These are phyloP conservation scores for Scheffersomyces illinoinensis DNA, from an alignment of 1,139 yeast species.

Conservation along the genomic window DNA sequence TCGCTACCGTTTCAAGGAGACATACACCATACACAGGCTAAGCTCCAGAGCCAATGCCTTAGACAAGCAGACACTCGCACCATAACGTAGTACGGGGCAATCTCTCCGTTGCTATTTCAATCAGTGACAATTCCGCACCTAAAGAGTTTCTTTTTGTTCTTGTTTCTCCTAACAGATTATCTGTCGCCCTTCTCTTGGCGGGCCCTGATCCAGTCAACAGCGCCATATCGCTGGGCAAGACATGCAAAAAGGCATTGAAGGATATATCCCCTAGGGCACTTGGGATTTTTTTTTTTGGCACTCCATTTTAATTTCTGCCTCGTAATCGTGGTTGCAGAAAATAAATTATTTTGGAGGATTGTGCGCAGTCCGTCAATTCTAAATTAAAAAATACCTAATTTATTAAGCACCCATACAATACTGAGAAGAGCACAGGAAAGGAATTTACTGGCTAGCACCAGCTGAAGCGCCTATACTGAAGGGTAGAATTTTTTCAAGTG, in stretches of 20 bases:
- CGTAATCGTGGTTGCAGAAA: not conserved
- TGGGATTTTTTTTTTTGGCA: not conserved
- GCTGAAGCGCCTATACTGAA: not conserved
- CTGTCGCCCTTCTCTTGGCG: not conserved
- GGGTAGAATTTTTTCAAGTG: not conserved
- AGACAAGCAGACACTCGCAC: not conserved
- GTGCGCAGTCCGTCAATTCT: not conserved
- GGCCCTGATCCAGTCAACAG: not conserved
- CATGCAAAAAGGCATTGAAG: not conserved
- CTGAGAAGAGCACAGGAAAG: not conserved
- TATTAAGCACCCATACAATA: not conserved
- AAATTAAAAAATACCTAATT: not conserved
- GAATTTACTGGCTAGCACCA: not conserved
- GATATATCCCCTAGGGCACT: not conserved
- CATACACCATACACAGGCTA: not conserved
- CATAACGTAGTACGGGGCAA: not conserved
- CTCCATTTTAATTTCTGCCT: not conserved
- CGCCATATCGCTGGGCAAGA: not conserved
- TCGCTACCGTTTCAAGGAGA: not conserved
- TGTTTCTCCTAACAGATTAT: not conserved
- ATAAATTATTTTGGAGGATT: not conserved
- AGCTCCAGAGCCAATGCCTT: not conserved
- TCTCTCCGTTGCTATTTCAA: not conserved
- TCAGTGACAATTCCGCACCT: not conserved
- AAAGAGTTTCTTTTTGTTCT: not conserved